Conservation (phyloP, 2,329 filamentous ascomycete species). For the Aspergillus novofumigatus region DNA sequence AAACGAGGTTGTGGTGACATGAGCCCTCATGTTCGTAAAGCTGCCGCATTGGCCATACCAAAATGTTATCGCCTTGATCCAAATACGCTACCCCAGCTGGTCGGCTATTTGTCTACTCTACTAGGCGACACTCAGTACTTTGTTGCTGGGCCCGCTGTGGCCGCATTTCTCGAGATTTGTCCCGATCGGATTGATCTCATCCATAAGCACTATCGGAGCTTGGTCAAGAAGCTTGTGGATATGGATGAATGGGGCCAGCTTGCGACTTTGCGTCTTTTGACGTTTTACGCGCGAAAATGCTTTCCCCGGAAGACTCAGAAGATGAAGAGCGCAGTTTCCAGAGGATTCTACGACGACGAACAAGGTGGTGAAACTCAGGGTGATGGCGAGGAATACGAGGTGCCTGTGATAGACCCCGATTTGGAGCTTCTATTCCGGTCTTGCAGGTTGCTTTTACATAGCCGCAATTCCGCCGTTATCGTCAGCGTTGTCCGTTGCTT, state of each 20-base stretch:
- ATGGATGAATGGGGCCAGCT: slow-evolving; percentile 99
- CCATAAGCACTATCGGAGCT: slow-evolving; percentile 78
- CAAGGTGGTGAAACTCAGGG: slow-evolving; percentile 43
- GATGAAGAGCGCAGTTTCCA: slow-evolving; percentile 53
- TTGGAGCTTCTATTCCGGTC: slow-evolving; percentile 74
- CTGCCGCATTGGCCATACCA: slow-evolving; percentile 87
- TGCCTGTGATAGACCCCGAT: slow-evolving; percentile 70
- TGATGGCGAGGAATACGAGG: slow-evolving; percentile 50
- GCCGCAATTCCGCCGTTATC: slow-evolving; percentile 88
- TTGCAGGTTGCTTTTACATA: slow-evolving; percentile 81
- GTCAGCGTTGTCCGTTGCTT: slow-evolving; percentile 83
- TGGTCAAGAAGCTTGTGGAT: slow-evolving; percentile 88
- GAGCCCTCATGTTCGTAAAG: slow-evolving; percentile 88
- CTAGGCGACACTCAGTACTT: slow-evolving; percentile 92
- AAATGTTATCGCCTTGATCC: slow-evolving; percentile 94
- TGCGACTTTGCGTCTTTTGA: slow-evolving; percentile 75
- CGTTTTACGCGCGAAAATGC: slow-evolving; percentile 77
- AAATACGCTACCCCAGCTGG: slow-evolving; percentile 73
- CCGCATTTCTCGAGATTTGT: slow-evolving; percentile 83
- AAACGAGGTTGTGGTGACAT: slow-evolving; percentile 92
- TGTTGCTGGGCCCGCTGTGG: slow-evolving; percentile 89
- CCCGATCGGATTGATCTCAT: slow-evolving; percentile 83
- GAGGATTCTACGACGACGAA: slow-evolving; percentile 78
- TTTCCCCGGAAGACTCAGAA: slow-evolving; percentile 69
- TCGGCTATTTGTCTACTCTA: slow-evolving; percentile 73